These are phyloP conservation scores for Nicotiana benthamiana DNA, from an alignment of 257 asterid genomes.

Conservation along the genomic window DNA sequence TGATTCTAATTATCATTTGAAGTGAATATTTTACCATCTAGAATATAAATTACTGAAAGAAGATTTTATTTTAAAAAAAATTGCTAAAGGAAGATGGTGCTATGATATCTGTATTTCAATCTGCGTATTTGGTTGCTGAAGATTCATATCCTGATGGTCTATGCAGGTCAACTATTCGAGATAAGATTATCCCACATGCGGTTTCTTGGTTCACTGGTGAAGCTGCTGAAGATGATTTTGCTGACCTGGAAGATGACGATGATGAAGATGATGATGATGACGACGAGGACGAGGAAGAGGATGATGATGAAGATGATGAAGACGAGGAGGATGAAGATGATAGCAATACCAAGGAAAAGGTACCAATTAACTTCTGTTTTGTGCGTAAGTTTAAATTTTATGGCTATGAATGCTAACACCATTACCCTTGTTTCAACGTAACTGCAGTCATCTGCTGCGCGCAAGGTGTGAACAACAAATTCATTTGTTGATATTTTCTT, in stretches of 20 bases:
- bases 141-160: not conserved
- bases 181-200: constrained; percentile 83
- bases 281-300: constrained; percentile 11
- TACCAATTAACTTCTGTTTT: not conserved
- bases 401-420: not conserved
- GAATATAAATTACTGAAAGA: not conserved
- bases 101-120: not conserved
- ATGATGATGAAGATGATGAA: constrained; percentile 28
- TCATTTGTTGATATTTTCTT: not conserved
- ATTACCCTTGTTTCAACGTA: not conserved
- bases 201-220: constrained; percentile 96
- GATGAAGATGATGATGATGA: constrained; percentile 15
- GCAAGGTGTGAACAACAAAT: constrained; percentile 5
- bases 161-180: constrained; percentile 77
- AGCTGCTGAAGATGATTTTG: constrained; percentile 66
- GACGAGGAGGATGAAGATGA: constrained; percentile 18
- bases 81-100: not conserved
- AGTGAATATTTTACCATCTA: not conserved
- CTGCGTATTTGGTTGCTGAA: not conserved
- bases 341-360: constrained; percentile 57
- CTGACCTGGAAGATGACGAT: constrained; percentile 51
- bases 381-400: not conserved
- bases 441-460: constrained; percentile 11
- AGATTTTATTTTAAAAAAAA: not conserved
- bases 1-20: not conserved